phyloP scores from a whole-genome alignment of 371 early-diverging fungal genomes.

The Mortierella sp. region DNA sequence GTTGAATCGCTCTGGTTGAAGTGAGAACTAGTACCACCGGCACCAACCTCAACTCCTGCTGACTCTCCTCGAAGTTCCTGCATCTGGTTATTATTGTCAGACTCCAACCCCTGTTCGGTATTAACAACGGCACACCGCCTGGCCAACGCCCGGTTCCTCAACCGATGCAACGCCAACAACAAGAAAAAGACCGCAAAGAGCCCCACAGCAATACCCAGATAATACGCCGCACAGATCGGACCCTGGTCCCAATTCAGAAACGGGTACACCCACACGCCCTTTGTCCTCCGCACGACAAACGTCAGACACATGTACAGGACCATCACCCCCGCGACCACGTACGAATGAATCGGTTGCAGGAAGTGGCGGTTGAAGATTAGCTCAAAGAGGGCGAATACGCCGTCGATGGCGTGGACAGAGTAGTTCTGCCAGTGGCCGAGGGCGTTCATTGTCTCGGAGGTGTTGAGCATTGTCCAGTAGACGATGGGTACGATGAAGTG shows the following conservation, averaged over 20 bases:
- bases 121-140: conserved; percentile 31
- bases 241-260: conserved; percentile 69
- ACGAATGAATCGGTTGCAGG: conserved; percentile 58
- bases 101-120: conserved; percentile 18
- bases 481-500: conserved; percentile 70
- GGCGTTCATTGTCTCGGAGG: background rate
- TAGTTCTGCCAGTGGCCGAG: conserved; percentile 58
- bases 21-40: background rate
- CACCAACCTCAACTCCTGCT: background rate
- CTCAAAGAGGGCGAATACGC: conserved; percentile 64
- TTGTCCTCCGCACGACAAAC: conserved; percentile 62
- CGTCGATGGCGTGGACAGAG: conserved; percentile 68
- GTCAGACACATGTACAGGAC: conserved; percentile 66
- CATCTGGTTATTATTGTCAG: conserved; percentile 1
- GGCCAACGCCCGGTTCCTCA: conserved; percentile 43
- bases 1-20: background rate
- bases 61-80: background rate
- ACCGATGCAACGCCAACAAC: conserved; percentile 58
- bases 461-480: conserved; percentile 62
- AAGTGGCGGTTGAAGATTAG: conserved; percentile 66
- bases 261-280: conserved; percentile 66
- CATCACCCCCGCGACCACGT: conserved; percentile 58
- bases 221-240: conserved; percentile 59
- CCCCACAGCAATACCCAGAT: conserved; percentile 59
- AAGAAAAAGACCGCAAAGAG: conserved; percentile 60